These are phyloP conservation scores for Fraxinus pennsylvanica DNA, from an alignment of 257 asterid genomes.

Conservation along the genomic window DNA sequence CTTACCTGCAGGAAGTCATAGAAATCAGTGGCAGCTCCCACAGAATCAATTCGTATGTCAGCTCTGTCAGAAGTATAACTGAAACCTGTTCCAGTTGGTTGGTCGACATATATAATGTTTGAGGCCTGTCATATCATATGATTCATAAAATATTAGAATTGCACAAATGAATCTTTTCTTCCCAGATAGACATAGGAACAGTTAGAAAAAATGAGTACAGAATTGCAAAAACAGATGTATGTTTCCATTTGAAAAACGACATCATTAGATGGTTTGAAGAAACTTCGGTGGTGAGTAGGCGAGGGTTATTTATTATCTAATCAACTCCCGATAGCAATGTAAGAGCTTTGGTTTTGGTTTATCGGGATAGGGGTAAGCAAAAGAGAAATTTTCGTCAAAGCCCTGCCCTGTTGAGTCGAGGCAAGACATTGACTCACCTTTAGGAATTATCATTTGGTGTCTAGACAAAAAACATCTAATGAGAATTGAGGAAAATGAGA, in stretches of 20 bases:
- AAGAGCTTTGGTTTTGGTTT: no score
- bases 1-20: conserved; percentile 49
- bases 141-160: conserved; percentile 6
- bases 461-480: not conserved
- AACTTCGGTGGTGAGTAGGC: not conserved
- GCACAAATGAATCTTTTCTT: not conserved
- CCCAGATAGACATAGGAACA: not conserved
- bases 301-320: not conserved
- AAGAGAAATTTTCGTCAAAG: no score
- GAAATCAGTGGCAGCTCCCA: conserved; percentile 32
- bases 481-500: not conserved
- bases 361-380: no score
- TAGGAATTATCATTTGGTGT: not conserved
- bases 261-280: no score
- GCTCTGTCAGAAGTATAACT: conserved; percentile 30
- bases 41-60: conserved; percentile 30
- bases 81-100: conserved; percentile 55
- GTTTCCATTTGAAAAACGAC: not conserved
- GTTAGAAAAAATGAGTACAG: not conserved
- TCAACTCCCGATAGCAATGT: not conserved
- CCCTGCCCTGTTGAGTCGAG: no score
- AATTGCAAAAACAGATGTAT: not conserved
- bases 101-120: conserved; percentile 48
- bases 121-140: conserved; percentile 34
- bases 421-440: no score